Evolutionary conservation across 2,329 filamentous ascomycete genomes (phyloP).

Genomic region (Penicillium sp.): DNA sequence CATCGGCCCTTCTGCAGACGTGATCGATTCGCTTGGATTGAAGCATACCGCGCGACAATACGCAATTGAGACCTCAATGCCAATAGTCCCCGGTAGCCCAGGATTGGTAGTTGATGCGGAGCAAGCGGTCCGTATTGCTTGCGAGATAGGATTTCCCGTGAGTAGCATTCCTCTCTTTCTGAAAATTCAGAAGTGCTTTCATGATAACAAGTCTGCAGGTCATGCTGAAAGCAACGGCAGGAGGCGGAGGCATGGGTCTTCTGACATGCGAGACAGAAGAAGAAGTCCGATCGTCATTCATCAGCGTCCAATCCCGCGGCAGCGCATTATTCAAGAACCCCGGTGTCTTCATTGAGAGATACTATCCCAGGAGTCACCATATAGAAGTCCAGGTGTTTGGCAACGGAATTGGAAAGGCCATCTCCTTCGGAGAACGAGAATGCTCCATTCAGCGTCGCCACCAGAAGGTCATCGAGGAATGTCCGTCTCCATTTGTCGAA

Average conservation of each 20-base stretch:
- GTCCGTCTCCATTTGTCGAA: constrained; percentile 68
- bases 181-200: background rate
- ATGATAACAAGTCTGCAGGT: constrained; percentile 42
- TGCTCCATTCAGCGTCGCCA: constrained; percentile 84
- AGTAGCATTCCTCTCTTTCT: background rate
- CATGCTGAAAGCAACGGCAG: constrained; percentile 75
- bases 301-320: constrained; percentile 72
- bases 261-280: constrained; percentile 67
- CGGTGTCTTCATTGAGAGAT: constrained; percentile 81
- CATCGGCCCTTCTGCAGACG: constrained; percentile 57
- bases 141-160: constrained; percentile 44
- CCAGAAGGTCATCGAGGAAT: constrained; percentile 90
- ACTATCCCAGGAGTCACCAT: constrained; percentile 74
- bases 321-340: constrained; percentile 78
- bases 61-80: constrained; percentile 53
- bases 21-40: constrained; percentile 58
- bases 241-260: constrained; percentile 83
- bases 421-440: constrained; percentile 83
- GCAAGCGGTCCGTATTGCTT: constrained; percentile 47
- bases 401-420: constrained; percentile 72
- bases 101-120: constrained; percentile 50
- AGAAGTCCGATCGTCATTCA: constrained; percentile 69
- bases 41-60: constrained; percentile 59
- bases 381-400: constrained; percentile 92
- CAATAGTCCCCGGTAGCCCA: constrained; percentile 55